Conservation (phyloP, 2,329 filamentous ascomycete genomes). For the Botrytis hyacinthi region DNA sequence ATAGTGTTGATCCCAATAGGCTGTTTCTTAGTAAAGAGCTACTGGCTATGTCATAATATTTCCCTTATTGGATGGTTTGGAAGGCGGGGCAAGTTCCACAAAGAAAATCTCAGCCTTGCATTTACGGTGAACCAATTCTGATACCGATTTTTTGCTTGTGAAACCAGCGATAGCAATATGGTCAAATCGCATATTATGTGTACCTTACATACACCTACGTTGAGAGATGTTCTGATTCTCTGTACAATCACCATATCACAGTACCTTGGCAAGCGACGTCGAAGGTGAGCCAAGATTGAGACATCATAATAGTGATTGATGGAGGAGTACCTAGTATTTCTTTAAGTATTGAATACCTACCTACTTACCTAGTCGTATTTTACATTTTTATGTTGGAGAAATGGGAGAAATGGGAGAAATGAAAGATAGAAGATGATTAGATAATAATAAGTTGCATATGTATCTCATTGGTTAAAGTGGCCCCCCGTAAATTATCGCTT, state of each 20-base stretch:
- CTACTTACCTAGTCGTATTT: background rate
- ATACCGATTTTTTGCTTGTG: background rate
- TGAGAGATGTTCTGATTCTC: background rate
- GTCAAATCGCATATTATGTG: background rate
- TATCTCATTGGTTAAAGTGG: background rate
- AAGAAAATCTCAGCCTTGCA: slow-evolving; percentile 19
- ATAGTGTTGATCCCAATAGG: slow-evolving; percentile 14
- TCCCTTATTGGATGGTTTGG: slow-evolving; percentile 11
- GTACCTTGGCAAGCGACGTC: background rate
- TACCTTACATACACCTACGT: background rate
- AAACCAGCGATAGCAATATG: background rate
- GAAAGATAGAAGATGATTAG: background rate
- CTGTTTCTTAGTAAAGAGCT: slow-evolving; percentile 11
- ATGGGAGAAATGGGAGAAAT: background rate
- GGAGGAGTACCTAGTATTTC: background rate
- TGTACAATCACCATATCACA: background rate
- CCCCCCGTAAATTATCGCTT: slow-evolving; percentile 17
- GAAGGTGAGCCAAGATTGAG: background rate
- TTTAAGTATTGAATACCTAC: background rate
- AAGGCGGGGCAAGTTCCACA: slow-evolving; percentile 19
- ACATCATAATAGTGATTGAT: background rate
- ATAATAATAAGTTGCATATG: background rate
- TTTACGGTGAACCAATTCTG: background rate
- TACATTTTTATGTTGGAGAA: background rate
- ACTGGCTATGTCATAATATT: slow-evolving; percentile 8